Conservation (phyloP, 2,329 filamentous ascomycete species). For the Septoria petroselini region DNA sequence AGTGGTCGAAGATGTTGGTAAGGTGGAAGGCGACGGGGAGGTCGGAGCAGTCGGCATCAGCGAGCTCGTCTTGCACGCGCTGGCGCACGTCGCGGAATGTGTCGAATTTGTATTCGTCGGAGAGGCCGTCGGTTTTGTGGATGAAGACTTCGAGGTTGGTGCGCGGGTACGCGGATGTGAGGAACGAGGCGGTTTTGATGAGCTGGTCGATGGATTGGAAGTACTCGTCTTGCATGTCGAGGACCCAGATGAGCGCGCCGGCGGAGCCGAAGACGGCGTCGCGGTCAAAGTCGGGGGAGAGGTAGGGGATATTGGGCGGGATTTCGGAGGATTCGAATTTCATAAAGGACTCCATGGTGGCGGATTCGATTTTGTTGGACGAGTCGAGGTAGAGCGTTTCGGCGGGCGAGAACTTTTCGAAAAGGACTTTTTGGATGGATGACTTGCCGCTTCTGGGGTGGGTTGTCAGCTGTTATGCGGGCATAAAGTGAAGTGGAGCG, state of each 20-base stretch:
- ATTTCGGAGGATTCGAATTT: constrained; percentile 99
- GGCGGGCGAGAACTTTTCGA: constrained; percentile 93
- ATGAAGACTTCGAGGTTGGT: constrained; percentile 99
- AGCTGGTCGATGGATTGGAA: constrained; percentile 83
- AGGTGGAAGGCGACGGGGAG: constrained; percentile 92
- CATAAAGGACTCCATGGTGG: constrained; percentile 97
- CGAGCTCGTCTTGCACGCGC: constrained; percentile 91
- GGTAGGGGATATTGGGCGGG: constrained; percentile 89
- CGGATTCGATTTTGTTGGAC: constrained; percentile 89
- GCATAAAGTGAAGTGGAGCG: not conserved
- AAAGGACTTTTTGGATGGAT: constrained; percentile 98
- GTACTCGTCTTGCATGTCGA: constrained; percentile 97
- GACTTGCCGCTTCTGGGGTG: constrained; percentile 84
- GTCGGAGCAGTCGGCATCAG: constrained; percentile 88
- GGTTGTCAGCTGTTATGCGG: not conserved
- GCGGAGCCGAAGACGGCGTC: constrained; percentile 89
- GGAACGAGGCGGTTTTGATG: constrained; percentile 82
- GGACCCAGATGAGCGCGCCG: constrained; percentile 95
- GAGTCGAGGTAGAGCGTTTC: constrained; percentile 96
- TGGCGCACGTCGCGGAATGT: constrained; percentile 96
- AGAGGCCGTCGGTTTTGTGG: constrained; percentile 97
- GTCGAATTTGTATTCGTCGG: constrained; percentile 93
- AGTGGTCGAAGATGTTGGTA: constrained; percentile 97
- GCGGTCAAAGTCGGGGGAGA: constrained; percentile 84
- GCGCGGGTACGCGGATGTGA: constrained; percentile 83